Percentiles rank a stretch among this genome's conserved stretches.
phyloP scores from a whole-genome alignment of 2,329 filamentous ascomycete genomes.

The Cadophora gregata region DNA sequence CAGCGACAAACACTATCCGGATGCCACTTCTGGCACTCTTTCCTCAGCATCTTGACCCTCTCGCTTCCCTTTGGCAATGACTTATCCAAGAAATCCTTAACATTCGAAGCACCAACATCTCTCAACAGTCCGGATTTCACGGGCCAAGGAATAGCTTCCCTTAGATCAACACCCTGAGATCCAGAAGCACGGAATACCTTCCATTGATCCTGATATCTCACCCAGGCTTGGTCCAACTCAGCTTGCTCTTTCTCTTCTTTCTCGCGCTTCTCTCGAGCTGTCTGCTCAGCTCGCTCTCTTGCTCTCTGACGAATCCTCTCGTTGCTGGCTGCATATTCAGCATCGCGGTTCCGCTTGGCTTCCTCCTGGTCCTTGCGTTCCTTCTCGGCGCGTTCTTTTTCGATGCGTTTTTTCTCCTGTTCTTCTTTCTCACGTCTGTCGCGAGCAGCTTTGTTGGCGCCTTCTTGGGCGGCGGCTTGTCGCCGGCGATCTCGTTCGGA shows the following conservation, averaged over 20 bases:
- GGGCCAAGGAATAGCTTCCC: conserved; percentile 31
- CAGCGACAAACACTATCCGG: conserved; percentile 21
- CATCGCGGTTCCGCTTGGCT: conserved; percentile 20
- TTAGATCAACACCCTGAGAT: conserved; percentile 5
- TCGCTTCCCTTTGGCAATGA: conserved; percentile 20
- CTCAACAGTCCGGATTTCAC: conserved; percentile 30
- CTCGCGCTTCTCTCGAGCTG: conserved; percentile 23
- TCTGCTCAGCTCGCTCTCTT: conserved; percentile 25
- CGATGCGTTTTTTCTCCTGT: conserved; percentile 22
- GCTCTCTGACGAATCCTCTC: conserved; percentile 34
- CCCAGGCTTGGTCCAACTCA: conserved; percentile 30
- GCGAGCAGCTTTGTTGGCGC: conserved; percentile 23
- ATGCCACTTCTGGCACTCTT: conserved; percentile 33
- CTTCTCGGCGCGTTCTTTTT: conserved; percentile 15
- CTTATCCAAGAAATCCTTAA: conserved; percentile 28
- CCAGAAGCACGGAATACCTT: conserved; percentile 17
- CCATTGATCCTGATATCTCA: conserved; percentile 28
- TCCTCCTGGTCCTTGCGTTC: conserved; percentile 23
- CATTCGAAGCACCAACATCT: conserved; percentile 27
- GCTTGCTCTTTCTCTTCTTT: conserved; percentile 27
- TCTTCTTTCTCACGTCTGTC: conserved; percentile 20
- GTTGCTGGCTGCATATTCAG: conserved; percentile 21
- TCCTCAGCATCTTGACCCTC: conserved; percentile 21
- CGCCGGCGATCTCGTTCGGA: conserved; percentile 19
- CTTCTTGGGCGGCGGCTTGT: conserved; percentile 24